Evolutionary conservation across 2,329 filamentous ascomycete species (phyloP).

Genomic region (Nigrograna mackinnonii): DNA sequence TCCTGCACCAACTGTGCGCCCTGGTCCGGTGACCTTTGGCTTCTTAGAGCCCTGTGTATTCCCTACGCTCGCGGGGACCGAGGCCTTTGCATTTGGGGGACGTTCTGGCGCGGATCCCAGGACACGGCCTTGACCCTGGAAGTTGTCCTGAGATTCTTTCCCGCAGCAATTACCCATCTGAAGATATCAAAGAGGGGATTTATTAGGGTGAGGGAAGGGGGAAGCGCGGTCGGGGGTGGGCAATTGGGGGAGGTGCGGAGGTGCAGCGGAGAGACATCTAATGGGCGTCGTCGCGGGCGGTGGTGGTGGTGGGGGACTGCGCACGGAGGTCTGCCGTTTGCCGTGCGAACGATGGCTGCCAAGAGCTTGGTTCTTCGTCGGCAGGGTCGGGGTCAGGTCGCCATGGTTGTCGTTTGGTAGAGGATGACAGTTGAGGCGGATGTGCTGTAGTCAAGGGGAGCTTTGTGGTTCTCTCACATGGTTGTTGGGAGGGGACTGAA

Average conservation of each 20-base stretch:
- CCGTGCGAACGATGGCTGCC: constrained; percentile 2
- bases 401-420: too few species aligned
- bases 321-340: constrained; percentile 4
- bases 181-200: constrained; percentile 12
- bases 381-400: not conserved
- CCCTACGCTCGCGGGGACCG: constrained; percentile 32
- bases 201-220: constrained; percentile 5
- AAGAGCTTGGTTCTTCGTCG: constrained; percentile 4
- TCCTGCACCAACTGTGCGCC: constrained; percentile 62
- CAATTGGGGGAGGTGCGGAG: not conserved
- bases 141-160: constrained; percentile 67
- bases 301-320: not conserved
- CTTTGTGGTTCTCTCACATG: too few species aligned
- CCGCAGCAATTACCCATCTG: constrained; percentile 87
- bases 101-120: constrained; percentile 61
- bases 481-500: too few species aligned
- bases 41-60: constrained; percentile 21
- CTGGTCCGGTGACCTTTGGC: constrained; percentile 52
- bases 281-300: not conserved
- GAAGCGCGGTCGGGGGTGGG: not conserved
- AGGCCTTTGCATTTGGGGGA: constrained; percentile 43
- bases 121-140: constrained; percentile 72
- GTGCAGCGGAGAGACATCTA: not conserved
- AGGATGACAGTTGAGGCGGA: too few species aligned
- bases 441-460: too few species aligned